A percentile compares a stretch with the other conserved stretches of the same genome.
Evolutionary conservation across 2,329 filamentous ascomycete genomes (phyloP).

Genomic region (Claviceps cyperi): DNA sequence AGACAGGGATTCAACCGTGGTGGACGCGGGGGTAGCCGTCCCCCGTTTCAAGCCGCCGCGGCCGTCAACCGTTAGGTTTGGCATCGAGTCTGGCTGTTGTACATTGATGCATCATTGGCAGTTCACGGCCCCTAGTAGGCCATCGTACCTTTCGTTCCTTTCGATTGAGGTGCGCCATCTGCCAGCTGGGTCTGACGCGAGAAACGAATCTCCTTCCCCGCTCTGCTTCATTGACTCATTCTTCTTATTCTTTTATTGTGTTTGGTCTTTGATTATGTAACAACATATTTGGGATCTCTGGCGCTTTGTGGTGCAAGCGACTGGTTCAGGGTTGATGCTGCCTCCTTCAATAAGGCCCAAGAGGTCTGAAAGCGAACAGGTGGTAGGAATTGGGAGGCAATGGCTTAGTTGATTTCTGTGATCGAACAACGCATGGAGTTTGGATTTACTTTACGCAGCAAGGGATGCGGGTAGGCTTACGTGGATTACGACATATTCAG

Average conservation of each 20-base stretch:
- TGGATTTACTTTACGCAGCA: slow-evolving; percentile 11
- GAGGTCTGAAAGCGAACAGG: neutral
- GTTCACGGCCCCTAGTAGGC: neutral
- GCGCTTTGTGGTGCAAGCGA: slow-evolving; percentile 5
- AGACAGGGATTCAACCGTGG: slow-evolving; percentile 26
- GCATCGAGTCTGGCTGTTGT: neutral
- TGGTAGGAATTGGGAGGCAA: neutral
- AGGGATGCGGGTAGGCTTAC: slow-evolving; percentile 6
- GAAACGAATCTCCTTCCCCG: neutral
- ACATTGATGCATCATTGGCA: neutral
- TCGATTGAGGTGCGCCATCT: neutral
- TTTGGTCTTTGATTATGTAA: slow-evolving; percentile 15
- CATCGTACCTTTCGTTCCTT: neutral
- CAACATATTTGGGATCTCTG: slow-evolving; percentile 10
- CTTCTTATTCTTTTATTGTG: neutral
- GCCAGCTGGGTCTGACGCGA: neutral
- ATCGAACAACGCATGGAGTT: slow-evolving; percentile 9
- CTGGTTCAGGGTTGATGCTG: neutral
- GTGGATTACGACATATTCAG: slow-evolving; percentile 8
- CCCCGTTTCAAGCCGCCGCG: slow-evolving; percentile 17
- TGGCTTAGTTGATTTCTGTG: neutral
- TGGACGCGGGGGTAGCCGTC: slow-evolving; percentile 23
- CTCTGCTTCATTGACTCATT: neutral
- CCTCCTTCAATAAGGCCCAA: neutral
- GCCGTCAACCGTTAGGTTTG: slow-evolving; percentile 13